Conservation (phyloP, 2,329 filamentous ascomycete genomes). For the Allantophomopsis cytisporea region DNA sequence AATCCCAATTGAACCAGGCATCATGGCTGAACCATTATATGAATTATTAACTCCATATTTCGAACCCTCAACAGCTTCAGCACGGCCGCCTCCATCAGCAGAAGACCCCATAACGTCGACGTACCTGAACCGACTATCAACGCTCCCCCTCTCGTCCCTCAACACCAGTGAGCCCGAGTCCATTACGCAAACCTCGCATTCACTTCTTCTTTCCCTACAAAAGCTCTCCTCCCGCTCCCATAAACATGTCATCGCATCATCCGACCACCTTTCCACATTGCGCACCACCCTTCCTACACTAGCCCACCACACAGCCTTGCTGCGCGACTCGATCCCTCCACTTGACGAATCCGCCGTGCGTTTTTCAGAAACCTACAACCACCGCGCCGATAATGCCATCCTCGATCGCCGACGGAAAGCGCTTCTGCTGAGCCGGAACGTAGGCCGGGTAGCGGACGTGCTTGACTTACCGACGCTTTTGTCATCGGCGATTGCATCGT, state of each 20-base stretch:
- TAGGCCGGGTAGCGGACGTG: conserved; percentile 80
- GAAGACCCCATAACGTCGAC: conserved; percentile 40
- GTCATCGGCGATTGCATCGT: conserved; percentile 58
- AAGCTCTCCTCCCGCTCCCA: conserved; percentile 81
- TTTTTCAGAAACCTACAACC: conserved; percentile 77
- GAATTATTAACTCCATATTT: conserved; percentile 57
- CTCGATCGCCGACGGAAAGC: conserved; percentile 66
- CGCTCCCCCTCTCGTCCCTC: conserved; percentile 61
- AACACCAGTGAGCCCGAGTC: conserved; percentile 63
- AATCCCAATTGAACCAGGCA: conserved; percentile 1
- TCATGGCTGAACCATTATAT: conserved; percentile 60
- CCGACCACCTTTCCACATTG: conserved; percentile 63
- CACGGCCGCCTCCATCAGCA: conserved; percentile 22
- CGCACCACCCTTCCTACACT: conserved; percentile 58
- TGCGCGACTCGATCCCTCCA: conserved; percentile 61
- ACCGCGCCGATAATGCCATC: conserved; percentile 53
- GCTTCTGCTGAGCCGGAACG: conserved; percentile 71
- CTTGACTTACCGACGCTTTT: conserved; percentile 81
- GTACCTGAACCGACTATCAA: conserved; percentile 69
- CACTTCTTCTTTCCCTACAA: conserved; percentile 71
- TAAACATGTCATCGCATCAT: conserved; percentile 69
- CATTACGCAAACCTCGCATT: conserved; percentile 70
- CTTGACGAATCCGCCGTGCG: conserved; percentile 66
- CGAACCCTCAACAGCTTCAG: conserved; percentile 23
- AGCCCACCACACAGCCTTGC: conserved; percentile 46